Conservation (phyloP, 2,329 filamentous ascomycete species). For the Pseudocercospora crystallina region DNA sequence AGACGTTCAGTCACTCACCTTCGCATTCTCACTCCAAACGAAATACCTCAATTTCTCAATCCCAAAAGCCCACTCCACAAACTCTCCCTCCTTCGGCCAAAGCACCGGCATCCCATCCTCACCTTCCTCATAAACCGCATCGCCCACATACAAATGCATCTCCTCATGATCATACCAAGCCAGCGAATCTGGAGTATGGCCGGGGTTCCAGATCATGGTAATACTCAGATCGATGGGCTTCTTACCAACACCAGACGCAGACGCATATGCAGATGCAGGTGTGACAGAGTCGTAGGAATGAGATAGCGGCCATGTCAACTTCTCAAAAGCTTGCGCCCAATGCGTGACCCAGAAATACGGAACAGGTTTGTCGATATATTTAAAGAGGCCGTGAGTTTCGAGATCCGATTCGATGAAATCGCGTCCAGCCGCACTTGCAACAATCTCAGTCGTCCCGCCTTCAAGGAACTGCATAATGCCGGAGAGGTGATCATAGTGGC, state of each 20-base stretch:
- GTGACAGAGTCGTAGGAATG: constrained; percentile 2
- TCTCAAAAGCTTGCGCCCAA: constrained; percentile 43
- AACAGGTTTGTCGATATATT: constrained; percentile 37
- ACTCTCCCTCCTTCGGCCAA: constrained; percentile 40
- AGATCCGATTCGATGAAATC: constrained; percentile 44
- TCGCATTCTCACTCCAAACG: constrained; percentile 34
- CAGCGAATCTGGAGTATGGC: constrained; percentile 49
- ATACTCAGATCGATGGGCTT: constrained; percentile 34
- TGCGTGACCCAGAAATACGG: constrained; percentile 44
- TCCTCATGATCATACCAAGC: constrained; percentile 48
- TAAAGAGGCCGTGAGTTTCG: constrained; percentile 43
- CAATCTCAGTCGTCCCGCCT: constrained; percentile 28
- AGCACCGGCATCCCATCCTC: constrained; percentile 40
- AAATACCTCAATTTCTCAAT: constrained; percentile 39
- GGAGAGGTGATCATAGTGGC: constrained; percentile 47
- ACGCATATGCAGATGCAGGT: no score
- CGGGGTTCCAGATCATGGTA: constrained; percentile 48
- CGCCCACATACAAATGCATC: constrained; percentile 47
- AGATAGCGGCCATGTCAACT: constrained; percentile 21
- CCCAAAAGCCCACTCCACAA: constrained; percentile 40
- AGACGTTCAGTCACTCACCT: no score
- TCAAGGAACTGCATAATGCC: constrained; percentile 40
- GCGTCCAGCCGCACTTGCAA: constrained; percentile 39
- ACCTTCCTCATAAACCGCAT: constrained; percentile 45
- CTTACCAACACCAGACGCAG: not conserved